Percentiles rank a stretch among this genome's conserved stretches.
phyloP scores from a whole-genome alignment of 805 yeast species.

The Wickerhamiella dianesei region DNA sequence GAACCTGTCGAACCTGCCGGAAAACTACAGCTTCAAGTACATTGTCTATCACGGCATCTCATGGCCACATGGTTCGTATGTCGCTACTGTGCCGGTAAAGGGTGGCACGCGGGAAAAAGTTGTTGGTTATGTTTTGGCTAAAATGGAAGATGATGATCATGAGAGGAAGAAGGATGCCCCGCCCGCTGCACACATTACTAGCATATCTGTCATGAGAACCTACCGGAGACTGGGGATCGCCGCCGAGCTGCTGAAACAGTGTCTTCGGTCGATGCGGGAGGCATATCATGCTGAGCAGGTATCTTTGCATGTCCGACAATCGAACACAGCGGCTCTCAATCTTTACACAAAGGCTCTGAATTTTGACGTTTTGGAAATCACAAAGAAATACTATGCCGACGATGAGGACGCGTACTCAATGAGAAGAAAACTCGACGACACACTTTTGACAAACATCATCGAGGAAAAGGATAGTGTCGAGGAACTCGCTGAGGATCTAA shows the following conservation, averaged over 20 bases:
- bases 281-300: slow-evolving; percentile 71
- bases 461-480: neutral
- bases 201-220: slow-evolving; percentile 87
- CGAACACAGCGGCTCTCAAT: slow-evolving; percentile 88
- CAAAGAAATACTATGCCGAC: slow-evolving; percentile 84
- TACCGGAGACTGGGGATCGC: slow-evolving; percentile 94
- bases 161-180: slow-evolving; percentile 18
- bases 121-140: slow-evolving; percentile 92
- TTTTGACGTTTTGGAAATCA: slow-evolving; percentile 72
- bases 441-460: slow-evolving; percentile 1
- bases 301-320: slow-evolving; percentile 82
- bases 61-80: slow-evolving; percentile 97
- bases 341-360: slow-evolving; percentile 72
- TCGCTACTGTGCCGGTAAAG: slow-evolving; percentile 59
- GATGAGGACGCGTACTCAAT: slow-evolving; percentile 96
- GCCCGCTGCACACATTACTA: slow-evolving; percentile 85
- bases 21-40: slow-evolving; percentile 82
- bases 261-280: slow-evolving; percentile 68
- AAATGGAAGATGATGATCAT: slow-evolving; percentile 75
- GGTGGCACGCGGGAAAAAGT: slow-evolving; percentile 57
- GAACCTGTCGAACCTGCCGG: slow-evolving; percentile 82
- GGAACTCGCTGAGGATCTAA: neutral
- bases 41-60: slow-evolving; percentile 86
- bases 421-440: slow-evolving; percentile 37
- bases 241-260: slow-evolving; percentile 67